Evolutionary conservation across 2,329 filamentous ascomycete genomes (phyloP), one percentile per base, ranked within the genome.

Genomic region (Aureobasidium sp.): DNA sequence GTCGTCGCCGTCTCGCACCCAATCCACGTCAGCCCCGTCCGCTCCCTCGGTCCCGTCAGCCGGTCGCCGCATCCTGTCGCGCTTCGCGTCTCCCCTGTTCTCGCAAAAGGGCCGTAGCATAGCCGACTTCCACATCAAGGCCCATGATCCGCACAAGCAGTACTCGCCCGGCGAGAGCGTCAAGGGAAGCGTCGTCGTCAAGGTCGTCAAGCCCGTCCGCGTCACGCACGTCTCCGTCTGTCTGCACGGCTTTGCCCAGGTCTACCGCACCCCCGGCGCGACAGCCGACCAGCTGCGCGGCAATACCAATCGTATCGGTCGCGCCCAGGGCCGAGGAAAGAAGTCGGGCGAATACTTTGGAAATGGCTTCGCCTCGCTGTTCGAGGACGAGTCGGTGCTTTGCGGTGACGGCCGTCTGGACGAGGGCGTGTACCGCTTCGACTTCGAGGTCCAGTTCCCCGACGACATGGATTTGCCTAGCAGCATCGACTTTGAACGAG

Each of bases 401-500:
- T 91, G 89, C 70, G 89, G 89, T 24, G 88, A 92, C 68, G 89
- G 90, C 15, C 82, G 86, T 68, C 76, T 94, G 39, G 85, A 88
- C 57, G 82, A 88, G 50, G 88, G 88, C 42, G 83, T 84, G 67
- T 93, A 91, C 70, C 86, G 91, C 72, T 94, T 94, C 73, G 85
- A 88, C 64, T 91, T 90, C 67, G 85, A 90, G 68, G 75, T 90
- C 65, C 78, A 86, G 62, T 90, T 91, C 66, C 87, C 88, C 2
- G 78, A 82, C 52, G 78, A 82, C 54, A 82, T 85, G 67, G 83
- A 82, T 5, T 76, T 94, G 63, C 90, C 90, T n/a, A 96, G 90
- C 75, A 97, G 93, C 73, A 93, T 99, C 70, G 92, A 96, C 91
- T 99, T 99, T 74, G 94, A 97, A 76, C 86, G 93, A 71, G 94